These are phyloP conservation scores for Trichomonas tenax DNA, from an alignment of 208 protist species.

Conservation along the genomic window DNA sequence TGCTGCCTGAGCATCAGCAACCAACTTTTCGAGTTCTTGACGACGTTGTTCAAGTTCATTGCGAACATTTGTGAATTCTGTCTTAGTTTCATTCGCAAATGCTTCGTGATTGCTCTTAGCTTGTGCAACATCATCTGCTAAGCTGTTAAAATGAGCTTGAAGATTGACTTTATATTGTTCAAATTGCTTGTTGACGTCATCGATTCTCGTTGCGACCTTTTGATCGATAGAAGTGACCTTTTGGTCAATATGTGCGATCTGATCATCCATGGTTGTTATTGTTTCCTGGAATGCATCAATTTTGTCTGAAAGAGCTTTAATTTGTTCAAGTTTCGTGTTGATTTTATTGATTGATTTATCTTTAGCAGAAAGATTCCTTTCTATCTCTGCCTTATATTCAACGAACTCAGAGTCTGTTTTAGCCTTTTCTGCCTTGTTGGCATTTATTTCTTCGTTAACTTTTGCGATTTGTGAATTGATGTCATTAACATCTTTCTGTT, in stretches of 20 bases:
- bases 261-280: not conserved
- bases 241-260: not conserved
- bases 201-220: not conserved
- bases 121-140: not conserved
- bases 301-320: not conserved
- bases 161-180: not conserved
- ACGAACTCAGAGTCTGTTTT: not conserved
- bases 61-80: not conserved
- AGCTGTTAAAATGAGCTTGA: not conserved
- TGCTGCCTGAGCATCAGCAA: not conserved
- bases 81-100: not conserved
- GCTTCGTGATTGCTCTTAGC: not conserved
- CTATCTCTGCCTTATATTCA: not conserved
- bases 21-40: not conserved
- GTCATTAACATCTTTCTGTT: not conserved
- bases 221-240: not conserved
- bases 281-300: not conserved
- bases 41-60: not conserved
- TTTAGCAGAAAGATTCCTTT: not conserved
- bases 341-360: not conserved
- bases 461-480: not conserved
- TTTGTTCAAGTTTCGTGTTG: not conserved
- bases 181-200: not conserved
- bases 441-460: not conserved
- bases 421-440: not conserved